These are phyloP conservation scores for Starmerella apis DNA, from an alignment of 805 yeast species.

Conservation along the genomic window DNA sequence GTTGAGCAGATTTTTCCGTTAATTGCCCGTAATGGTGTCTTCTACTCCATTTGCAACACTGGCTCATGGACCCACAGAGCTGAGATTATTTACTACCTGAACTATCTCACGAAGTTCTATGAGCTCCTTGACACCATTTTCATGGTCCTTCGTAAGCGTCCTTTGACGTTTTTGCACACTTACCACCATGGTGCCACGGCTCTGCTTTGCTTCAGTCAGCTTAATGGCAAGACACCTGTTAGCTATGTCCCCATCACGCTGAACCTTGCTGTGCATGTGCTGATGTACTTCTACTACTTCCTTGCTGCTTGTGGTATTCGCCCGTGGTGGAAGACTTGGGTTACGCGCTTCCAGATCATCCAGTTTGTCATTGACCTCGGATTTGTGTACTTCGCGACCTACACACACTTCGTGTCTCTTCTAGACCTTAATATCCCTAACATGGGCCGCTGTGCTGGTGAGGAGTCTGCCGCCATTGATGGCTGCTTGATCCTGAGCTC, in stretches of 20 bases:
- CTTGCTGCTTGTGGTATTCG: slow-evolving; percentile 83
- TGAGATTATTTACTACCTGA: slow-evolving; percentile 77
- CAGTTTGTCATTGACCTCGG: slow-evolving; percentile 84
- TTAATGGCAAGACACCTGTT: slow-evolving; percentile 79
- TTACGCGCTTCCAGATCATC: slow-evolving; percentile 86
- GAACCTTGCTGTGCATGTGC: slow-evolving; percentile 85
- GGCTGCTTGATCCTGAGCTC: slow-evolving; percentile 84
- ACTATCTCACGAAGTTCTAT: slow-evolving; percentile 77
- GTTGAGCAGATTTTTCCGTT: slow-evolving; percentile 82
- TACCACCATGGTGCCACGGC: slow-evolving; percentile 99
- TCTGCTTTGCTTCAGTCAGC: slow-evolving; percentile 81
- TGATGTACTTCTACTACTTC: slow-evolving; percentile 97
- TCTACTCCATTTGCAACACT: slow-evolving; percentile 69
- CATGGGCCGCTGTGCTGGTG: slow-evolving; percentile 79
- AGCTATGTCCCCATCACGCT: slow-evolving; percentile 90
- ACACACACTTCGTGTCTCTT: slow-evolving; percentile 70
- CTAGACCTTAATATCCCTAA: slow-evolving; percentile 58
- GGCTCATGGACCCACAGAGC: slow-evolving; percentile 75
- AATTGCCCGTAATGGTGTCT: slow-evolving; percentile 59
- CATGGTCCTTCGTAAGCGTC: slow-evolving; percentile 83
- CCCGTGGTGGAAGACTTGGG: slow-evolving; percentile 99
- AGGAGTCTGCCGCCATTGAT: slow-evolving; percentile 82
- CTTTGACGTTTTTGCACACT: slow-evolving; percentile 83
- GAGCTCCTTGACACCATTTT: slow-evolving; percentile 88
- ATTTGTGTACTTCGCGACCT: slow-evolving; percentile 89